Evolutionary conservation across 495 filamentous ascomycete species (phyloP).

Genomic region (Penicillium waksmanii): DNA sequence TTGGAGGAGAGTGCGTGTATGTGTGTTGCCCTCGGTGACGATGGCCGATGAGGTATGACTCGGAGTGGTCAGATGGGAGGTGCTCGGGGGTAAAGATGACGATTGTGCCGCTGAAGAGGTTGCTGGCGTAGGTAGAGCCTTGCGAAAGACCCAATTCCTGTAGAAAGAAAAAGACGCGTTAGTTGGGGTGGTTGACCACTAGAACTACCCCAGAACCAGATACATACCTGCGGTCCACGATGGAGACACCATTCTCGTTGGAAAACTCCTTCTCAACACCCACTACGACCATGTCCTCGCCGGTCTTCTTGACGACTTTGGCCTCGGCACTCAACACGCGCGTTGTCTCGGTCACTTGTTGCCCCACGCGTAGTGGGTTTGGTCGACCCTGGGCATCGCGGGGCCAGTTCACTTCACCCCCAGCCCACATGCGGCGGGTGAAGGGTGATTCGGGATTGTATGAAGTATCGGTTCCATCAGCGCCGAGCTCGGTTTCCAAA

Average conservation of each 20-base stretch:
- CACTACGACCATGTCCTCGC: constrained; percentile 67
- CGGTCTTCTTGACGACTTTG: constrained; percentile 56
- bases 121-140: constrained; percentile 40
- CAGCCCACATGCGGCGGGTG: constrained; percentile 78
- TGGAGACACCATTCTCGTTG: constrained; percentile 51
- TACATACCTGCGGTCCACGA: constrained; percentile 57
- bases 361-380: constrained; percentile 54
- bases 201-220: neutral
- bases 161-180: neutral
- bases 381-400: constrained; percentile 34
- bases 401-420: constrained; percentile 63
- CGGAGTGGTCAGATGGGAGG: constrained; percentile 23
- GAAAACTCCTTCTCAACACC: constrained; percentile 63
- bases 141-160: constrained; percentile 65
- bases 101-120: constrained; percentile 18
- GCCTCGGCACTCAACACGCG: constrained; percentile 52
- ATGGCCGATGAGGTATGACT: constrained; percentile 27
- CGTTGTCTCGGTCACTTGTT: constrained; percentile 60
- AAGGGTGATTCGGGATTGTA: constrained; percentile 69
- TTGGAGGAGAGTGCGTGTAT: constrained; percentile 52
- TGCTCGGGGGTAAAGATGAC: constrained; percentile 12
- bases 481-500: constrained; percentile 55
- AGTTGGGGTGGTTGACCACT: neutral
- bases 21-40: constrained; percentile 28
- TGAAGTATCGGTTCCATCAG: constrained; percentile 72